Evolutionary conservation across 352 stramenopile genomes (phyloP), one percentile per base, ranked within the genome.

Genomic region (Phytopythium helicoides): DNA sequence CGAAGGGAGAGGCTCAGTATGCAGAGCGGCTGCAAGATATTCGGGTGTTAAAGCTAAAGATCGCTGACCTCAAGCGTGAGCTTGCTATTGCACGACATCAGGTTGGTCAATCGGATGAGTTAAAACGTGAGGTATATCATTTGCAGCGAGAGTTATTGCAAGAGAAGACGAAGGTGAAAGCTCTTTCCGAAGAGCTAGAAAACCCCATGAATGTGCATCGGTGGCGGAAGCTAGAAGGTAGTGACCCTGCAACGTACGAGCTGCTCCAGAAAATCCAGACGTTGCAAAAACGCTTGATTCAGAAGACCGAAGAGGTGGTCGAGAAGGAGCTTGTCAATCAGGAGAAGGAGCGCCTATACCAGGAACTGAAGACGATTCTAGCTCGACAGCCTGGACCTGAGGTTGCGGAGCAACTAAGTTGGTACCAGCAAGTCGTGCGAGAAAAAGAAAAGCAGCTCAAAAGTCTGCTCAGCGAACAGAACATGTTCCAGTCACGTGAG

Each of bases 141-240:
- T 61, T 97, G 48, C 86, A 98, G 61, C 86, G 89, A 36, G 92
- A 98, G 56, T 62, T 98, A 36, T 54, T 97, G 35, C 82, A 97
- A 68, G 94, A 98, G 56, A 98, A 97, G 55, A 97, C 93, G 18
- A 99, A 98, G 70, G 93, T 98, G 16, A 98, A 98, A 47, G 92
- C 94, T 28, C 71, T 99, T 5, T 96, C 86, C 1, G 92, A 98
- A 59, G 95, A 99, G 64, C 62, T 99, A 8, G 92, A 98, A 65
- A 98, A 98, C 61, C 96, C 95, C 16, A 97, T 99, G 77, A 99
- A 99, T 70, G 91, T 99, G 18, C 95, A 99, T 73, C 84, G 96
- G 34, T 99, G 96, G 95, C 78, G 96, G 14, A 98, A 98, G 64
- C 77, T 99, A n/a, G 95, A 99, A 73, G 95, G 96, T 47, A 97